Base-by-base conservation (phyloP, 2,329 filamentous ascomycete species). In the Arthrobotrys sinensis region DNA sequence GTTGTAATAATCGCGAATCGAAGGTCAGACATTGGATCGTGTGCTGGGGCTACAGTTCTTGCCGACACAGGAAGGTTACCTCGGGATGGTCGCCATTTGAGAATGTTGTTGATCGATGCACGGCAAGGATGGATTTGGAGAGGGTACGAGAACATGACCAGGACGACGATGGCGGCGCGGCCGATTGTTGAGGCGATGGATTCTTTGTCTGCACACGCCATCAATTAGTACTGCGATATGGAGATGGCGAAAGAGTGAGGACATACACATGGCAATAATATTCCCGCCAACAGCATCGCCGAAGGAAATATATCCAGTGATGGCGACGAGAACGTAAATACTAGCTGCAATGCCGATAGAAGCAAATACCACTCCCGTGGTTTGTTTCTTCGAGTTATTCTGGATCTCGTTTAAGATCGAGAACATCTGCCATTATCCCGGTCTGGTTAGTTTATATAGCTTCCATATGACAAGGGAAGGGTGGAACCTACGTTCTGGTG, bases 71-170 rank as follows among this genome's bases (percentile, higher is more conserved):
- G 79, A 19, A 64, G 60, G n/a, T 50, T 43, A 24, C 38, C 60
- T 80, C 84, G 6, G 81, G 84, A 55, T 80, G 93, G 94, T 6
- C 94, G 90, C 95, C 96, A 98, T 85, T 92, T 94, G 64, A 97
- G 85, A n/a, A 97, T 93, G 0, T 96, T 95, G 82, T 98, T 94
- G 32, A 98, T 87, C 14, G 93, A 97, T n/a, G 96, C 96, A 78
- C 96, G 91, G 85, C 96, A 98, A 0, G 96, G 96, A 83, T 99
- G 96, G 43, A 97, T 92, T 84, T 99, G 96, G 0, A 99, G 88
- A 0, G 96, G 96, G 79, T 98, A 95, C 14, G 94, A 97, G 84
- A 99, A 98, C 84, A 96, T 94, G 81, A 99, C 96, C 0, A 99
- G 90, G 73, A 98, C 88, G 43, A 99, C 96, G 80, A 99, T 99